A percentile compares a stretch with the other conserved stretches of the same genome.
Evolutionary conservation across 495 filamentous ascomycete species (phyloP).

Genomic region (Penicillium lividum): DNA sequence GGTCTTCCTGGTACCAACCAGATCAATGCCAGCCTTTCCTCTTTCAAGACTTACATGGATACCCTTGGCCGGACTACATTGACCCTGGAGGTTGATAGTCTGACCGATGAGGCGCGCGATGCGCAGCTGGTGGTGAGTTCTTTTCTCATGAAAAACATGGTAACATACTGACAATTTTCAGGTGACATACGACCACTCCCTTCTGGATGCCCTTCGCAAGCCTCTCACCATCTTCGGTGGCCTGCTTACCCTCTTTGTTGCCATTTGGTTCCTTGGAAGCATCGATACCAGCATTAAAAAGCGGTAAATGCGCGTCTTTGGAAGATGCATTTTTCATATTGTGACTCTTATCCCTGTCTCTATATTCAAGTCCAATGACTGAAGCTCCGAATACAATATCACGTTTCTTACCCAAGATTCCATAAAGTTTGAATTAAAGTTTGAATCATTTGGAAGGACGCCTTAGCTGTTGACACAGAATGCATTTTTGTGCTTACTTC

Average conservation of each 20-base stretch:
- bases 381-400: constrained; percentile 3
- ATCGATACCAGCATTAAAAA: constrained; percentile 72
- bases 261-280: constrained; percentile 73
- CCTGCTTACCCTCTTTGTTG: constrained; percentile 69
- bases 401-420: neutral
- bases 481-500: too few species aligned
- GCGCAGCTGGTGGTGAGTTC: constrained; percentile 69
- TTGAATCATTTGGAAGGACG: too few species aligned
- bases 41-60: constrained; percentile 88
- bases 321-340: constrained; percentile 22
- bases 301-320: constrained; percentile 31
- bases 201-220: constrained; percentile 76
- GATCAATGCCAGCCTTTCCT: constrained; percentile 53
- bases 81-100: constrained; percentile 75
- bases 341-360: constrained; percentile 15
- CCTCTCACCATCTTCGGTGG: constrained; percentile 81
- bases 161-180: constrained; percentile 14
- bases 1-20: constrained; percentile 37
- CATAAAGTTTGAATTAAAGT: neutral
- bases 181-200: constrained; percentile 84
- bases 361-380: constrained; percentile 5
- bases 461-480: too few species aligned
- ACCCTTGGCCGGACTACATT: constrained; percentile 85
- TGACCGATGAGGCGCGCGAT: constrained; percentile 85
- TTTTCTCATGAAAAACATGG: neutral